Conservation (phyloP, 257 asterid genomes). For the Fraxinus pennsylvanica region DNA sequence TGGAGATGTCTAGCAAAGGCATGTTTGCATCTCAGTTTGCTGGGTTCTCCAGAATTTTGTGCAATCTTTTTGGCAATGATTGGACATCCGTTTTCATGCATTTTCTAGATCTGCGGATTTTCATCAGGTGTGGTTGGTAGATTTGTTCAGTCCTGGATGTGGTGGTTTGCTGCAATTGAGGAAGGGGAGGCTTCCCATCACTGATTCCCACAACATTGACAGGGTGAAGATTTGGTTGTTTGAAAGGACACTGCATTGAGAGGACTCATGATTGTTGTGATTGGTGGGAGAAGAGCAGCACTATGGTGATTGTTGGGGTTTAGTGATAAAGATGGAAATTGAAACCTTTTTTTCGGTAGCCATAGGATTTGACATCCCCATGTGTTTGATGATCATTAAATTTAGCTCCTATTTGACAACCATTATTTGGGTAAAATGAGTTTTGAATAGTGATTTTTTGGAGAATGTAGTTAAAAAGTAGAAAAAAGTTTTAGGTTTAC, state of each 20-base stretch:
- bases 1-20: neutral
- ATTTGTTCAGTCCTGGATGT: neutral
- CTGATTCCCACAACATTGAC: neutral
- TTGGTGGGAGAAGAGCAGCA: neutral
- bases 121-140: neutral
- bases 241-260: neutral
- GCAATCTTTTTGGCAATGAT: neutral
- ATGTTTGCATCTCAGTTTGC: neutral
- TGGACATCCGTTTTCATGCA: neutral
- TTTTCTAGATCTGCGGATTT: neutral
- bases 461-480: too few relatives aligned
- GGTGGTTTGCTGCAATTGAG: neutral
- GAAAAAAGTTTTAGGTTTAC: too few relatives aligned
- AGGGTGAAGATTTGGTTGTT: conserved; percentile 1
- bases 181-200: neutral
- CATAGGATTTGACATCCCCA: neutral
- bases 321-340: conserved; percentile 7
- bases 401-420: neutral
- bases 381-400: neutral
- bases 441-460: too few relatives aligned
- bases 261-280: neutral
- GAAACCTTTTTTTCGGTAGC: neutral
- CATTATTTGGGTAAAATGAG: too few relatives aligned
- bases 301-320: neutral
- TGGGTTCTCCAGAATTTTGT: neutral